phyloP scores from a whole-genome alignment of 2,329 filamentous ascomycete genomes.

The Huntiella bhutanensis region DNA sequence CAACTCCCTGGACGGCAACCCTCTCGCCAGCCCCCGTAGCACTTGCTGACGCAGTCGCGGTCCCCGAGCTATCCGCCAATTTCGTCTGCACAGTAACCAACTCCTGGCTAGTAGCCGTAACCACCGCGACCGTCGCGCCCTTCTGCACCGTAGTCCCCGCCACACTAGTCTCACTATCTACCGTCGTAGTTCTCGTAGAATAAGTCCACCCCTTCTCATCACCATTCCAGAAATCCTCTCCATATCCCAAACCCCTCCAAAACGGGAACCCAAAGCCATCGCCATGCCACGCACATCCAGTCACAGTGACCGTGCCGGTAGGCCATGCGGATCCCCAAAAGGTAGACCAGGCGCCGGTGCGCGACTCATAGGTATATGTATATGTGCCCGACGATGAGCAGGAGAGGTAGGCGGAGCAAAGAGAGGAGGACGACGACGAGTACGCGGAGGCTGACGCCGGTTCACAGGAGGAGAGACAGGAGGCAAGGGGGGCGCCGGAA shows the following conservation, averaged over 20 bases:
- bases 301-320: conserved; percentile 14
- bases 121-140: conserved; percentile 9
- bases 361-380: conserved; percentile 14
- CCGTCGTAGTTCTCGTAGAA: conserved; percentile 14
- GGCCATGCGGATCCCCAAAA: conserved; percentile 12
- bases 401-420: conserved; percentile 13
- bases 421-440: conserved; percentile 13
- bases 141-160: conserved; percentile 10
- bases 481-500: conserved; percentile 10
- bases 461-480: conserved; percentile 13
- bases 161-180: conserved; percentile 6
- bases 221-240: conserved; percentile 12
- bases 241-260: conserved; percentile 14
- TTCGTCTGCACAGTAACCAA: conserved; percentile 13
- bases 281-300: conserved; percentile 15
- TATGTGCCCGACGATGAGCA: conserved; percentile 14
- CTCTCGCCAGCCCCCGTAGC: conserved; percentile 6
- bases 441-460: conserved; percentile 13
- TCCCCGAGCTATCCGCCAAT: conserved; percentile 11
- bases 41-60: conserved; percentile 2
- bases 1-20: conserved; percentile 12
- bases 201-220: conserved; percentile 14
- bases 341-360: conserved; percentile 10
- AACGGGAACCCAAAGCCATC: conserved; percentile 13
- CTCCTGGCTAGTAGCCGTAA: conserved; percentile 11